Evolutionary conservation across 495 filamentous ascomycete genomes (phyloP), one percentile per base, ranked within the genome.

Genomic region (Aspergillus affinis): DNA sequence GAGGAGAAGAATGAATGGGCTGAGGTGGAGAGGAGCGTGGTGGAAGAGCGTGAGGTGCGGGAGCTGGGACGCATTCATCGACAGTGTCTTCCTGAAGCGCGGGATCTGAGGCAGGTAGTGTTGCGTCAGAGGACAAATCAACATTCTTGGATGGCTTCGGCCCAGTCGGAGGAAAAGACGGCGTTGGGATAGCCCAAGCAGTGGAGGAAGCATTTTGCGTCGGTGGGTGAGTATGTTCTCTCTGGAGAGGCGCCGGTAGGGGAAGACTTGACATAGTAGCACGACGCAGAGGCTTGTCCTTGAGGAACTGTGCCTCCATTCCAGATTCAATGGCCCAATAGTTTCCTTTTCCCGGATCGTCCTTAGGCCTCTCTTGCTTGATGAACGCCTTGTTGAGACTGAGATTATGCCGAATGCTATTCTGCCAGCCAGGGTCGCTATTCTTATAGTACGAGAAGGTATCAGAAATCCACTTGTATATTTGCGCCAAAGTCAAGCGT

Each of bases 381-480:
- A 93, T 86, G 62, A 98, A 98, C n/a, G 89, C 89, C 72, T 97
- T 97, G 77, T 97, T 97, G 21, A 98, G 79, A 67, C 91, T 96
- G n/a, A 98, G 86, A 61, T 98, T 98, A 68, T 98, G 94, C 1
- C 94, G 88, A 72, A 98, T 98, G 76, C 93, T 97, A 71, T 98
- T 98, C 74, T 97, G 93, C 94, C 94, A 98, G 26, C 94, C 93
- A 6, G 90, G 83, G 57, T 96, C 91, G 36, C 86, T 82, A 18
- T 85, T 84, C 57, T 86, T 86, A 77, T 97, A 98, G 72, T 90
- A 96, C 3, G 82, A 84, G 71, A 91, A 98, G 4, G 88, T 94
- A 69, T 98, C 91, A 0, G 91, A 92, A 59, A 98, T 98, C 94
- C 94, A 98, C 68, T 94, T 96, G 83, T 98, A 98, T 61, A 98